Evolutionary conservation across 2,329 filamentous ascomycete species (phyloP), one percentile per base, ranked within the genome.

Genomic region (Sphaerulina musiva): DNA sequence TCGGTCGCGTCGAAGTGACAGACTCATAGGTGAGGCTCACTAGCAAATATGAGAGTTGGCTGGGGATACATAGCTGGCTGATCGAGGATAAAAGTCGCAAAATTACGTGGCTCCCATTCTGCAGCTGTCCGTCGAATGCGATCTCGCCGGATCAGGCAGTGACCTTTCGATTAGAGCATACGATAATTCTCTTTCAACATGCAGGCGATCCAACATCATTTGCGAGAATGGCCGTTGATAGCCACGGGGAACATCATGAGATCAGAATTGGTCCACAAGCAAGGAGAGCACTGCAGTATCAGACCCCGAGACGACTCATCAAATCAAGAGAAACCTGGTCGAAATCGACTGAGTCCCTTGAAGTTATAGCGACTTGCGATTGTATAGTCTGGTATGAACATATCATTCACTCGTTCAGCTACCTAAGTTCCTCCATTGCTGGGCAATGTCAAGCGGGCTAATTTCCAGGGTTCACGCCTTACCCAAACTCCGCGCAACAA

Each of bases 191-290:
- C 5, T 29, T 7, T 29, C 4, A 29, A 6, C 6, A 29, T 2
- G 26, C 26, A 7, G 26, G 26, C 6, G 26, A 6, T 29, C 9
- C 45, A 62, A 17, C 39, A 65, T 6, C 59, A 59, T 1, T 14
- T 63, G 34, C 23, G 51, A 9, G 29, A 41, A 8, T 65, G 63
- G 46, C 63, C 60, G 17, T 38, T 64, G 9, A 66, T 64, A 40
- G 56, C 62, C 1, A 64, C 61, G 2, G 58, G 58, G 3, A 66
- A 66, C 54, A 59, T 66, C 11, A 56, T 59, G 55, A 63, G 65
- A 56, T 43, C 52, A 29, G 58, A 64, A 23, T 36, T 64, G 44
- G 23, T 40, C 23, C 34, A 42, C 4, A 46, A 17, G 14, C 12
- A 46, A 3, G 14, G 11, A 17, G 12, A 17, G 40, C 14, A 42